Conservation (phyloP, 768 basidiomycete genomes). For the Mycena alexandri region DNA sequence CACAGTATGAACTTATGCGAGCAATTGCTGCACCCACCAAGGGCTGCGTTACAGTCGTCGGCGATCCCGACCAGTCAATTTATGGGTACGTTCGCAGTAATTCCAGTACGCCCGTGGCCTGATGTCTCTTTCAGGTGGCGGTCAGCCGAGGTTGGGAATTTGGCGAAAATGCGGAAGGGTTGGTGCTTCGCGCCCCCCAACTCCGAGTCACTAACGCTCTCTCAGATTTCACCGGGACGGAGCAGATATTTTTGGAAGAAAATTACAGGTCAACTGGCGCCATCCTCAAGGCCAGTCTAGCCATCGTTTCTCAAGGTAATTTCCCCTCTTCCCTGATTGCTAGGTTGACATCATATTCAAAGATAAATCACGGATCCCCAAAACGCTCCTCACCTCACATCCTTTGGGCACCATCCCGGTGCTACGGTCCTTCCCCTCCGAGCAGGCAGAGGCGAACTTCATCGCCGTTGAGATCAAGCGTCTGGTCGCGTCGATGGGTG, state of each 20-base stretch:
- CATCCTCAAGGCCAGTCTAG: constrained; percentile 79
- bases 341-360: background rate
- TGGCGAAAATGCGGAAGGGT: constrained; percentile 80
- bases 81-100: constrained; percentile 10
- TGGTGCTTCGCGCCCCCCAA: background rate
- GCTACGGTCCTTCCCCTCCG: constrained; percentile 63
- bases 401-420: constrained; percentile 71
- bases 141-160: constrained; percentile 81
- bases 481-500: constrained; percentile 79
- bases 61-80: constrained; percentile 91
- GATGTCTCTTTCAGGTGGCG: constrained; percentile 83
- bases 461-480: constrained; percentile 86
- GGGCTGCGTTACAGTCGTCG: constrained; percentile 81
- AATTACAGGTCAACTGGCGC: constrained; percentile 89
- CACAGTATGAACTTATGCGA: constrained; percentile 86
- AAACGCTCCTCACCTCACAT: constrained; percentile 79
- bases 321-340: background rate
- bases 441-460: constrained; percentile 75
- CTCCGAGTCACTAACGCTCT: background rate
- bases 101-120: background rate
- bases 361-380: constrained; percentile 84
- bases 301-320: constrained; percentile 85
- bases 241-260: constrained; percentile 83
- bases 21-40: constrained; percentile 63
- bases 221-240: constrained; percentile 73